Base-by-base conservation (phyloP, 2,329 filamentous ascomycete species). In the Calonectria henricotiae region DNA sequence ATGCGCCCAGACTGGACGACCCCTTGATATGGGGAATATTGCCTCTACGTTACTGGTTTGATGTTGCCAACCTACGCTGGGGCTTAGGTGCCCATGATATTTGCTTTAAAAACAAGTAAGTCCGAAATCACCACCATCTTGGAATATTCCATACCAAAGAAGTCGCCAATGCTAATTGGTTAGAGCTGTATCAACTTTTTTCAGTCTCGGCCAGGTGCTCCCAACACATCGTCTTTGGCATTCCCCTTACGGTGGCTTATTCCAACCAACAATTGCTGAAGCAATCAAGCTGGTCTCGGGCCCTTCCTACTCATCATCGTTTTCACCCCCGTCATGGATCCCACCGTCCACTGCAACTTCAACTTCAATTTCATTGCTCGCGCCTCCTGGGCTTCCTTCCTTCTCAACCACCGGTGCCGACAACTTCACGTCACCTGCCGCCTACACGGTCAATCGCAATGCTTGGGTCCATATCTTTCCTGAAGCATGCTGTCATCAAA, bases 391-490 rank as follows among this genome's bases (percentile, higher is more conserved):
- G 7, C 77, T 85, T 7, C 85, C 68, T n/a, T 67, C 84, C 46
- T 95, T 91, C 83, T 90, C 89, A 5, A 95, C 94, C 4, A 91
- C 88, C 67, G 91, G 90, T 49, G 75, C 77, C 17, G 93, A 96
- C 82, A 83, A 82, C 43, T 93, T 94, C 80, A 85, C 88, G 0
- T 89, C 94, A 0, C 94, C 95, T 1, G 91, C 94, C 1, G 89
- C 91, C 58, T 95, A 93, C 80, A 82, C 89, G 2, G 87, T 84
- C 73, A 91, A 94, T 76, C 90, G 90, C 54, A 89, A 93, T 81
- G 90, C 90, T 51, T 99, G 96, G 96, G 86, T 99, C 4, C 96
- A 99, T 82, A 92, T 98, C 65, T 98, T 98, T 82, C 96, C 96
- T 13, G 96, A 99, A 83, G 96, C 95, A 58, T 94, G 93, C 82